Evolutionary conservation across 192 early-diverging fungal species (phyloP).

Genomic region (Pilobolus umbonatus): DNA sequence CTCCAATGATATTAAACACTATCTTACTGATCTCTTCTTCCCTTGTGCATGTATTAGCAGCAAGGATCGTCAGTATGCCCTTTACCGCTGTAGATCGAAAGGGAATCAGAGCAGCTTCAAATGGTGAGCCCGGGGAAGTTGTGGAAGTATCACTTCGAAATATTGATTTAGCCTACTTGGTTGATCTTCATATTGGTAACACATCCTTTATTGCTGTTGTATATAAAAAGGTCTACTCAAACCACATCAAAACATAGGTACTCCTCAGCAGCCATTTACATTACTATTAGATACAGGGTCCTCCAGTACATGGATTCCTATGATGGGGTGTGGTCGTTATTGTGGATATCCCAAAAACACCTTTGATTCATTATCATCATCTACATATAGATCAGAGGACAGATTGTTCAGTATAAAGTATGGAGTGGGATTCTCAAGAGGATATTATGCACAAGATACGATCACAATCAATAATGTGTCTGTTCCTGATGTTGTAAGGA

Average conservation of each 20-base stretch:
- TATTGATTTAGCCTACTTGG: conserved; percentile 23
- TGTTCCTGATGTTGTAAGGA: conserved; percentile 16
- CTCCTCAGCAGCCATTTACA: conserved; percentile 34
- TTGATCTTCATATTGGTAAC: conserved; percentile 21
- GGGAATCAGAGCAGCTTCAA: neutral
- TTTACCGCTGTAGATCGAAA: conserved; percentile 5
- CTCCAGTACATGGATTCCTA: conserved; percentile 31
- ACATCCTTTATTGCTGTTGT: neutral
- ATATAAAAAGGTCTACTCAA: neutral
- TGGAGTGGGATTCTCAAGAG: conserved; percentile 27
- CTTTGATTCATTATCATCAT: conserved; percentile 1
- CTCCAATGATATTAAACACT: too few relatives aligned
- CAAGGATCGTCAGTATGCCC: conserved; percentile 1
- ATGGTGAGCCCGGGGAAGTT: neutral
- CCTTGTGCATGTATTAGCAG: too few relatives aligned
- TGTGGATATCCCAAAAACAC: conserved; percentile 26
- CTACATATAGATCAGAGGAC: conserved; percentile 3
- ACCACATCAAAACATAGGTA: conserved; percentile 2
- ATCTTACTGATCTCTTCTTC: too few relatives aligned
- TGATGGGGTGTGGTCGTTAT: conserved; percentile 13
- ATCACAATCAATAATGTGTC: conserved; percentile 2
- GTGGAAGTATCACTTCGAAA: conserved; percentile 11
- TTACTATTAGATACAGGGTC: conserved; percentile 33
- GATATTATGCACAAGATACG: conserved; percentile 27
- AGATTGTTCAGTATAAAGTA: conserved; percentile 24